Conservation (phyloP, 495 filamentous ascomycete genomes). For the Neurospora sp. region DNA sequence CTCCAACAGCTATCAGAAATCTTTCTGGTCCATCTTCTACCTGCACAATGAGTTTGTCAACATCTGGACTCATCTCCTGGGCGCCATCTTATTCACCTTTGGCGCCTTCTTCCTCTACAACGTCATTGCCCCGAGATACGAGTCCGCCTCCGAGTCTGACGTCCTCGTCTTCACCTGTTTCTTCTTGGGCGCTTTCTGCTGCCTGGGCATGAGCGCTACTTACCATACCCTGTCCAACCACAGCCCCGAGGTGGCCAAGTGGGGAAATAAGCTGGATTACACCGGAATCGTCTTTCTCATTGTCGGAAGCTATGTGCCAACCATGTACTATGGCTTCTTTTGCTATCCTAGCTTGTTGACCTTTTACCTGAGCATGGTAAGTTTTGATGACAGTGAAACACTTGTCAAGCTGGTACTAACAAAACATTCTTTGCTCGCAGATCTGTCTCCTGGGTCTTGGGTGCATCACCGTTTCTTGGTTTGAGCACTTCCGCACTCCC, state of each 20-base stretch:
- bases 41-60: slow-evolving; percentile 88
- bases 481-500: slow-evolving; percentile 74
- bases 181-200: slow-evolving; percentile 63
- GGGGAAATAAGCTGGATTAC: slow-evolving; percentile 66
- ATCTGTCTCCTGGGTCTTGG: slow-evolving; percentile 67
- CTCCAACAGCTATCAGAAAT: slow-evolving; percentile 27
- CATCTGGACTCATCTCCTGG: slow-evolving; percentile 80
- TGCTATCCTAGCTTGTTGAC: slow-evolving; percentile 51
- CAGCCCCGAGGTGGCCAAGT: slow-evolving; percentile 28
- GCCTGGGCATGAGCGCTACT: slow-evolving; percentile 76
- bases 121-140: slow-evolving; percentile 54
- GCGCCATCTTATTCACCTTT: slow-evolving; percentile 40
- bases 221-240: slow-evolving; percentile 43
- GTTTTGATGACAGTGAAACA: slow-evolving; percentile 2
- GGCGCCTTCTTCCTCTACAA: slow-evolving; percentile 22
- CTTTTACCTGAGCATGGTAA: slow-evolving; percentile 66
- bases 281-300: slow-evolving; percentile 85
- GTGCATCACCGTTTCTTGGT: slow-evolving; percentile 63
- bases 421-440: slow-evolving; percentile 26
- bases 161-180: slow-evolving; percentile 65
- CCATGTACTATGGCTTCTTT: slow-evolving; percentile 79
- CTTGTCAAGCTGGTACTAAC: neutral
- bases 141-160: slow-evolving; percentile 52
- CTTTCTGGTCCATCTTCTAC: slow-evolving; percentile 24
- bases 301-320: slow-evolving; percentile 77